A percentile compares a stretch with the other conserved stretches of the same genome.
These are phyloP conservation scores for Aspergillus fructus DNA, from an alignment of 2,329 filamentous ascomycete genomes.

Conservation along the genomic window DNA sequence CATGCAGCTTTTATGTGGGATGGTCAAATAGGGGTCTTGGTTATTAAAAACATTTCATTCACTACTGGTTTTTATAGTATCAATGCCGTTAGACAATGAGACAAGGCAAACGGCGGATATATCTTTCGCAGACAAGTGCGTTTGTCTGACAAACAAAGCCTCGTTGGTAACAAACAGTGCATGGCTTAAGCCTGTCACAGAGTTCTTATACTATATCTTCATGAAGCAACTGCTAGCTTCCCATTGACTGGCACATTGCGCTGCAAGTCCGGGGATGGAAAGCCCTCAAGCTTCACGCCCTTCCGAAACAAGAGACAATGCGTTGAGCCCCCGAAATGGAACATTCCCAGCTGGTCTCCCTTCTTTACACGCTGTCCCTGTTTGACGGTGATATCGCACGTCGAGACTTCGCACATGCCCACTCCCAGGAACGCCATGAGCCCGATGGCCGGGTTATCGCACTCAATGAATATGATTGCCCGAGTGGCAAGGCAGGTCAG, in stretches of 20 bases:
- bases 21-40: too few species aligned
- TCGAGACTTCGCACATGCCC: conserved; percentile 75
- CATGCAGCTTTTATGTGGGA: too few species aligned
- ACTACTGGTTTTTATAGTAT: too few species aligned
- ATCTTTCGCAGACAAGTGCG: too few species aligned
- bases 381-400: conserved; percentile 68
- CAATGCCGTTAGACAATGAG: too few species aligned
- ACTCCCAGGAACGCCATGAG: conserved; percentile 69
- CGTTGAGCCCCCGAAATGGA: conserved; percentile 74
- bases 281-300: conserved; percentile 28
- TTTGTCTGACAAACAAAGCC: too few species aligned
- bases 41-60: too few species aligned
- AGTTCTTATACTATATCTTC: too few species aligned
- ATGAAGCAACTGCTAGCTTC: conserved; percentile 20
- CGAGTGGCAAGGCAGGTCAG: conserved; percentile 67
- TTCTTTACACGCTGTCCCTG: conserved; percentile 66
- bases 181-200: too few species aligned
- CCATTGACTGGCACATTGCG: conserved; percentile 29
- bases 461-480: conserved; percentile 68
- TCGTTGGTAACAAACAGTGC: too few species aligned
- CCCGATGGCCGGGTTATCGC: conserved; percentile 65
- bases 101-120: too few species aligned
- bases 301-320: conserved; percentile 65
- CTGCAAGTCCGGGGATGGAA: conserved; percentile 25
- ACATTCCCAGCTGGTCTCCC: conserved; percentile 74